Percentiles rank a stretch among this genome's conserved stretches.
Conservation (phyloP, 345 rosid genomes). For the Gossypium mustelinum region DNA sequence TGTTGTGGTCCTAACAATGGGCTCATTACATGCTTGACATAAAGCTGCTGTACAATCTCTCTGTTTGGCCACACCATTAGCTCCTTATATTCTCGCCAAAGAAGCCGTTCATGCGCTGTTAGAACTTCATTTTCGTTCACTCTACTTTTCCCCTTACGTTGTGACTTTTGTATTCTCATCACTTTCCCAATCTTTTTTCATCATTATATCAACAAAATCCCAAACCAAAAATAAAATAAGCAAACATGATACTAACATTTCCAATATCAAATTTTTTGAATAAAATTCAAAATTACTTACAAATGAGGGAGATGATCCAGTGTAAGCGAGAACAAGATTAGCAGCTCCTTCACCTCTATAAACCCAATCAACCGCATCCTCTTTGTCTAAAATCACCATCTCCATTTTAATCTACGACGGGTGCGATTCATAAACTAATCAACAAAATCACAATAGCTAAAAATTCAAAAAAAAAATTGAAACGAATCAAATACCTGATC, state of each 20-base stretch:
- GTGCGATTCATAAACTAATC: constrained; percentile 4
- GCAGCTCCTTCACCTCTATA: constrained; percentile 97
- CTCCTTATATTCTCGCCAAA: constrained; percentile 53
- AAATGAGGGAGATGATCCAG: constrained; percentile 64
- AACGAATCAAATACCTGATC: background rate
- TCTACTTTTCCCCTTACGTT: constrained; percentile 30
- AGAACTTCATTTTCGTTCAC: constrained; percentile 26
- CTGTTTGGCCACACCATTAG: constrained; percentile 33
- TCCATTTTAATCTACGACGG: constrained; percentile 13
- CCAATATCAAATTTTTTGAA: background rate
- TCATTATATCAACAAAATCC: background rate
- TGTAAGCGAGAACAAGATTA: constrained; percentile 77
- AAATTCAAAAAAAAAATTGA: background rate
- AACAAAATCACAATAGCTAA: background rate
- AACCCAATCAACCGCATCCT: constrained; percentile 77
- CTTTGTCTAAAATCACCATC: constrained; percentile 51
- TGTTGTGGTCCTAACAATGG: constrained; percentile 70
- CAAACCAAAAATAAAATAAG: background rate
- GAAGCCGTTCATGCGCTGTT: constrained; percentile 38
- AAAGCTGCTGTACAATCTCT: constrained; percentile 48
- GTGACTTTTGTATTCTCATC: constrained; percentile 61
- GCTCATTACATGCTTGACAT: constrained; percentile 51
- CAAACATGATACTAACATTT: background rate
- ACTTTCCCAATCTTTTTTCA: constrained; percentile 62
- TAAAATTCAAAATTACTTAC: constrained; percentile 34